Base-by-base conservation (phyloP, 2,329 filamentous ascomycete genomes). In the Claviceps sp. region DNA sequence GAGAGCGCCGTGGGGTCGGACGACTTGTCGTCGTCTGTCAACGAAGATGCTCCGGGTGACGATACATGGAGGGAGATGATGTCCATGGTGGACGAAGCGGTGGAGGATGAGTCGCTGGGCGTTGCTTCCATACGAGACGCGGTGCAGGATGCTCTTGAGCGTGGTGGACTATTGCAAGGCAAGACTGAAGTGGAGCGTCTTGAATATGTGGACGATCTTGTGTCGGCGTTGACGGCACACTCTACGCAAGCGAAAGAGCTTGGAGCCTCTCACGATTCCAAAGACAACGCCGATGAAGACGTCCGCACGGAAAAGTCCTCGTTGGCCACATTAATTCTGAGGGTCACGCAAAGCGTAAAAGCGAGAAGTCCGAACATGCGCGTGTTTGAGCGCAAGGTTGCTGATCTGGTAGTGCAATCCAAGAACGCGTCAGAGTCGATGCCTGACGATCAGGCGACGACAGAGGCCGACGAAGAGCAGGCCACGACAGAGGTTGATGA, bases 71-170 rank as follows among this genome's bases (percentile, higher is more conserved):
- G 74, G 47, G 73, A 78, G 49, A 72, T 80, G 62, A 76, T 74
- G 58, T 64, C 67, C 30, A 75, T 72, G 62, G 75, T 80, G 14
- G 76, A 80, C 52, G 71, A 79, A 50, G 73, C 75, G 2, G 74
- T 82, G 50, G 75, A 80, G 55, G 74, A 78, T 55, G 79, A 82
- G 49, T 74, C 77, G 46, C 64, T 72, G 11, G 78, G 77, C 26
- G 62, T 77, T 34, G 69, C 69, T 5, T 69, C 70, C 8, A 73
- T 81, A 16, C 69, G 74, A 46, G 76, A 78, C 53, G 74, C 75
- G 5, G 74, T 81, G 24, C 70, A 76, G 54, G 70, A 77, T 44
- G 77, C 78, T 1, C 67, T 81, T 2, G 70, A 75, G 53, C 72
- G 77, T 60, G 78, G 74, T 53, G 76, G 76, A 2, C 68, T 81